Conservation (phyloP, 139 green algal species). For the Chlamydomonas urium region DNA sequence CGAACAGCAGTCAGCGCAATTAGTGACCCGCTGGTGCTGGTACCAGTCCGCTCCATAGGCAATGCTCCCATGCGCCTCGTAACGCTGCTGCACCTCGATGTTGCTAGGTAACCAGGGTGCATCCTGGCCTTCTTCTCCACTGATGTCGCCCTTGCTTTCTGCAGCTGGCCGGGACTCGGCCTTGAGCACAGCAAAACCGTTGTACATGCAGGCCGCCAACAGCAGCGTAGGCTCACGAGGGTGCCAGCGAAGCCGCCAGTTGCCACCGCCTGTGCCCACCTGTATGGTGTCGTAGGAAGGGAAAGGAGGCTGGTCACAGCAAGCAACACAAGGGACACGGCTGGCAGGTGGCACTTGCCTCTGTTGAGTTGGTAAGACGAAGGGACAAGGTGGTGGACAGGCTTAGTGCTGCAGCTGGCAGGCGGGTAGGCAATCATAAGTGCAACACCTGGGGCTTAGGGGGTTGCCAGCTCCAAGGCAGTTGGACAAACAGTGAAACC, state of each 20-base stretch:
- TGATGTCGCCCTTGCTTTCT: neutral
- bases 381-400: too few relatives aligned
- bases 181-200: constrained; percentile 60
- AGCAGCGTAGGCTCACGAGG: constrained; percentile 45
- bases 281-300: constrained; percentile 7
- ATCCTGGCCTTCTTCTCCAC: neutral
- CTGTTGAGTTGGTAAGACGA: too few relatives aligned
- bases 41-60: constrained; percentile 71
- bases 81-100: constrained; percentile 36
- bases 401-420: too few relatives aligned
- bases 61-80: constrained; percentile 54
- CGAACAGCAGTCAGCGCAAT: too few relatives aligned
- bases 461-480: too few relatives aligned
- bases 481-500: too few relatives aligned
- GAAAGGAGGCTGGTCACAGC: too few relatives aligned
- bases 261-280: constrained; percentile 61
- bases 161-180: neutral
- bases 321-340: too few relatives aligned
- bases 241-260: constrained; percentile 83
- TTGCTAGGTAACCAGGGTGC: neutral
- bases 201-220: constrained; percentile 82
- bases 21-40: neutral
- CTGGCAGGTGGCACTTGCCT: too few relatives aligned
- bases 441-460: too few relatives aligned
- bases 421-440: too few relatives aligned